phyloP scores from a whole-genome alignment of 2,329 filamentous ascomycete genomes.

The Fusarium equiseti region DNA sequence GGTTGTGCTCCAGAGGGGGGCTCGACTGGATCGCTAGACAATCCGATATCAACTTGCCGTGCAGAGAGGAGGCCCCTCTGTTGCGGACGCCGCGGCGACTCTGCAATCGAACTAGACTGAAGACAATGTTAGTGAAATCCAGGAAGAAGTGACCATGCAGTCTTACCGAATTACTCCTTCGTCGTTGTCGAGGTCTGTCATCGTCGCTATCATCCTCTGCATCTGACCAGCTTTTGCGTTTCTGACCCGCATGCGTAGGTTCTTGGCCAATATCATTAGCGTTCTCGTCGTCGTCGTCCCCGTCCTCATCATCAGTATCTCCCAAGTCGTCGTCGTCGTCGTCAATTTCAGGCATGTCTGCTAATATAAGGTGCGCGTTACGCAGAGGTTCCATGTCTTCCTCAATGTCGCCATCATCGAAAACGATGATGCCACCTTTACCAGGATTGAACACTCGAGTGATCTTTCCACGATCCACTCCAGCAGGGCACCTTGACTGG shows the following conservation, averaged over 20 bases:
- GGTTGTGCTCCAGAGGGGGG: constrained; percentile 70
- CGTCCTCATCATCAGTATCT: constrained; percentile 67
- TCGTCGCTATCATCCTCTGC: constrained; percentile 79
- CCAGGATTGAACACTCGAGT: constrained; percentile 79
- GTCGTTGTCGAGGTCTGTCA: constrained; percentile 80
- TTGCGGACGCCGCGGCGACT: constrained; percentile 71
- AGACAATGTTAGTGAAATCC: constrained; percentile 31
- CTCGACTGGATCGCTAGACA: constrained; percentile 63
- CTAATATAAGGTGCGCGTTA: constrained; percentile 85
- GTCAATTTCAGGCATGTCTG: constrained; percentile 91
- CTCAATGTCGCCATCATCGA: constrained; percentile 95
- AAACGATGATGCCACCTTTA: constrained; percentile 89
- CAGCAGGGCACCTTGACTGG: constrained; percentile 67
- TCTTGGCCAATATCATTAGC: constrained; percentile 54
- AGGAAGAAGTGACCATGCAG: neutral
- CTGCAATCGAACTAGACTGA: constrained; percentile 74
- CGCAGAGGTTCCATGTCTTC: constrained; percentile 80
- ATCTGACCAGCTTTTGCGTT: constrained; percentile 84
- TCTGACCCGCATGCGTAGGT: constrained; percentile 65
- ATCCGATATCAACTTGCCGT: constrained; percentile 59
- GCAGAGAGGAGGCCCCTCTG: constrained; percentile 71
- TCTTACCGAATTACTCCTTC: constrained; percentile 88
- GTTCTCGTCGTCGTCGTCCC: constrained; percentile 48
- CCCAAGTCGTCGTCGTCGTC: constrained; percentile 76
- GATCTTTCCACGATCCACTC: constrained; percentile 80